These are phyloP conservation scores for Rosa hybrid DNA, from an alignment of 331 rosid genomes.

Conservation along the genomic window DNA sequence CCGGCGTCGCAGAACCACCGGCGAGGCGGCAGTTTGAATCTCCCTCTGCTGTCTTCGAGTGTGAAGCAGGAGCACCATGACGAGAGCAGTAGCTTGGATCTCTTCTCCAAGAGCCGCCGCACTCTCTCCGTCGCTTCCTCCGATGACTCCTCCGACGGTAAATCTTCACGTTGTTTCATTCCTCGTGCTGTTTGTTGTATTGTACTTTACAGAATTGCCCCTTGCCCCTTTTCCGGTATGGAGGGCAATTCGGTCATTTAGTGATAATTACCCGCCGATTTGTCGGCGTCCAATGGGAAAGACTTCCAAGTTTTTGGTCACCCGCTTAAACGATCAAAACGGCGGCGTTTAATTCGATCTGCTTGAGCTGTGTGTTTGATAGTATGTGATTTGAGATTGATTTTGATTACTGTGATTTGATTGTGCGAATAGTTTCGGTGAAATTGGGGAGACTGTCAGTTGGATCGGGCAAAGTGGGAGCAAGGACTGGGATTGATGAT, in stretches of 20 bases:
- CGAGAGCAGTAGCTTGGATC: conserved; percentile 65
- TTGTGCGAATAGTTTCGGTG: conserved; percentile 53
- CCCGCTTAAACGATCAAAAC: background rate
- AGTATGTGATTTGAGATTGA: background rate
- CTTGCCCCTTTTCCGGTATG: background rate
- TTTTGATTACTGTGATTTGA: background rate
- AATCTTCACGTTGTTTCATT: conserved; percentile 5
- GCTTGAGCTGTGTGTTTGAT: background rate
- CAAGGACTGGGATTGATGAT: conserved; percentile 77
- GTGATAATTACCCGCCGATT: background rate
- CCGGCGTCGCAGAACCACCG: conserved; percentile 54
- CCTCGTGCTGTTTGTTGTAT: background rate
- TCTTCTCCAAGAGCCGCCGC: conserved; percentile 81
- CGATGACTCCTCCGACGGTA: conserved; percentile 89
- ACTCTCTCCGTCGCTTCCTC: conserved; percentile 73
- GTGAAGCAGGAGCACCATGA: conserved; percentile 37
- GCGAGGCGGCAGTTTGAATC: conserved; percentile 51
- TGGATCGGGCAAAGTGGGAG: conserved; percentile 64
- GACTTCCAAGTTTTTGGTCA: background rate
- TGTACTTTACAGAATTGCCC: conserved; percentile 2
- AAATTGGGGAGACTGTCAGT: conserved; percentile 89
- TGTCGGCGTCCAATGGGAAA: conserved; percentile 1
- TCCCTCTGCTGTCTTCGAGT: conserved; percentile 21
- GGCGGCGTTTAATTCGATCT: background rate
- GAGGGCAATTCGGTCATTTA: conserved; percentile 16